phyloP scores from a whole-genome alignment of 306 rosid species.

The Pueraria montana region DNA sequence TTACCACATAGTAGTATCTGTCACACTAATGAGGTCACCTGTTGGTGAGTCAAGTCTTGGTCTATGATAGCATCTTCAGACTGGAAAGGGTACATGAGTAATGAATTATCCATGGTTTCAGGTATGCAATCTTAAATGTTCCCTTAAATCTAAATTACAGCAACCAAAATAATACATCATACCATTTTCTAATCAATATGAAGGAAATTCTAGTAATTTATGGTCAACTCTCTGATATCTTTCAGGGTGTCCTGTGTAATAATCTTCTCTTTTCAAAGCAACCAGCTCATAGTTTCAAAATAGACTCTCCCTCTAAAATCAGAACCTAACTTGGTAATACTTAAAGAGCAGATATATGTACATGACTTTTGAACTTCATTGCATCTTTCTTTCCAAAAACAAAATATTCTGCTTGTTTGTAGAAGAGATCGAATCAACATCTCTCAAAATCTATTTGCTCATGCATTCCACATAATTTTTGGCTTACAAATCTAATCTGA shows the following conservation, averaged over 20 bases:
- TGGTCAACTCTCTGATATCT: neutral
- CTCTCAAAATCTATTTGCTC: neutral
- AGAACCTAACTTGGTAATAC: neutral
- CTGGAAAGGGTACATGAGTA: neutral
- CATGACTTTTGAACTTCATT: neutral
- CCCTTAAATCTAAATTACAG: no score
- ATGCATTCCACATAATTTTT: neutral
- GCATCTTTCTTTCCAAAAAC: neutral
- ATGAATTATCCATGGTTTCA: neutral
- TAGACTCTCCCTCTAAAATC: neutral
- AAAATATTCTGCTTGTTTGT: neutral
- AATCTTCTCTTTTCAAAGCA: constrained; percentile 1
- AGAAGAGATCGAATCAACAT: neutral
- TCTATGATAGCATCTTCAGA: neutral
- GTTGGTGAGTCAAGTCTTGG: neutral
- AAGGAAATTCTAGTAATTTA: neutral
- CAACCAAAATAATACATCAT: neutral
- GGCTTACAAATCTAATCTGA: neutral
- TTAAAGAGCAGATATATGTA: neutral
- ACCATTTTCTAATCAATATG: no score
- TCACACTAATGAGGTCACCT: neutral
- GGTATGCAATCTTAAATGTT: neutral
- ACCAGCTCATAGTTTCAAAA: neutral
- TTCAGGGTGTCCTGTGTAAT: neutral
- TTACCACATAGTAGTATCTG: neutral